Evolutionary conservation across 2,329 filamentous ascomycete genomes (phyloP), one percentile per base, ranked within the genome.

Genomic region (Aspergillus novoparasiticus): DNA sequence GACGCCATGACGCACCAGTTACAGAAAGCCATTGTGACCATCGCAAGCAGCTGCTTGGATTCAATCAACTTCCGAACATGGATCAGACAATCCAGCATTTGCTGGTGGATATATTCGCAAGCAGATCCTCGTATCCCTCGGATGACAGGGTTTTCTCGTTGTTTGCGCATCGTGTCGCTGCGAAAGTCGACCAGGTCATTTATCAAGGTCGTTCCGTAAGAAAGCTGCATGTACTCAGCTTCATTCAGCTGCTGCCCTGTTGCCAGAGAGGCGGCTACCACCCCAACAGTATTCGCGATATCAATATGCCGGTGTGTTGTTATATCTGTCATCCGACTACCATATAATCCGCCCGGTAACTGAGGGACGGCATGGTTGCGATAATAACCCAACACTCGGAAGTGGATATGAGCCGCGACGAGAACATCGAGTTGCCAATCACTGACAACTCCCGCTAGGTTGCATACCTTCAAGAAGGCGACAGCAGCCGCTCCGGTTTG

Each of bases 1-100:
- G 68, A 68, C 5, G 61, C 60, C 58, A 72, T 65, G 28, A 72
- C 43, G 8, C 60, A 59, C 69, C 70, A 71, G 46, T 72, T 72
- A 51, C 67, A 67, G 39, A 66, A 68, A 0, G 64, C 65, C 66
- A 71, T 67, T 2, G 63, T 48, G 2, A 69, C 66, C 46, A 68
- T 30, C 3, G 68, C 66, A 11, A 59, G 56, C 4, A 66, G 6
- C 8, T 54, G 36, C 2, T 43, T 63, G 1, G 58, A 63, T 28
- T 61, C 28, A 9, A 71, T 63, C 2, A 63, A 57, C 28, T 61
- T 48, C 6, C 41, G 51, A 2, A 46, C 59, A 1, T 41, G 5
- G 6, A 53, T 30, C 0, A 69, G 14, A 54, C 64, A 68, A 1
- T 59, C 14, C 5, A 34, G 30, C 19, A 70, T 55, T 14, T 57